Base-by-base conservation (phyloP, 75 land plant genomes). In the Isoetes taiwanensis region DNA sequence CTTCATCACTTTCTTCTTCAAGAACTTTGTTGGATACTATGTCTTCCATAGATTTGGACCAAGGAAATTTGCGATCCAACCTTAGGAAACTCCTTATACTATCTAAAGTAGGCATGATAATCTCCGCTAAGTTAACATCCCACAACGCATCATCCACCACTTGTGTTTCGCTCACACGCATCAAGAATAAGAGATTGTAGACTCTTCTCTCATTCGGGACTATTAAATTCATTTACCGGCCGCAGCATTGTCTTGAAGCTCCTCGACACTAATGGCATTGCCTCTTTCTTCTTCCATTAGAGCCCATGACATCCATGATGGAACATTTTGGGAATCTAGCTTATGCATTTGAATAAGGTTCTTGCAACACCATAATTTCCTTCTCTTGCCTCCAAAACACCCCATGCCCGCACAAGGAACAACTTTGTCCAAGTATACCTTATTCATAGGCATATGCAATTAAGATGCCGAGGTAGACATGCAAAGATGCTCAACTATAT, bases 231-330 rank as follows among this genome's bases (percentile, higher is more conserved):
- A n/a, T n/a, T n/a, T n/a, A n/a, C n/a, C n/a, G n/a, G n/a, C n/a
- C n/a, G n/a, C n/a, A n/a, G n/a, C n/a, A n/a, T n/a, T n/a, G 35
- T 72, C 63, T 4, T 95, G 74, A 46, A 93, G 76, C 80, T 93
- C 98, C 46, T 93, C 95, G 35, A 95, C 95, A 28, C 98, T 85
- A 1, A 73, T 63, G 53, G 79, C 32, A 63, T 84, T 84, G 25
- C 90, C 98, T 67, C 78, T 78, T 14, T 71, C 52, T 54, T 87
- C 95, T 58, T 87, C 98, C 52, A 93, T 37, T 19, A 78, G 55
- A 39, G 89, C 98, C 98, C 98, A 93, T 43, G 98, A 84, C 79
- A 78, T 78, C 98, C 98, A 93, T 58, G 96, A 78, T 41, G 80
- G 61, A 23, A 77, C 75, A 72, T 80, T 93, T 70, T 93, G 90